phyloP scores from a whole-genome alignment of 257 asterid genomes.

The Solanum stenotomum region DNA sequence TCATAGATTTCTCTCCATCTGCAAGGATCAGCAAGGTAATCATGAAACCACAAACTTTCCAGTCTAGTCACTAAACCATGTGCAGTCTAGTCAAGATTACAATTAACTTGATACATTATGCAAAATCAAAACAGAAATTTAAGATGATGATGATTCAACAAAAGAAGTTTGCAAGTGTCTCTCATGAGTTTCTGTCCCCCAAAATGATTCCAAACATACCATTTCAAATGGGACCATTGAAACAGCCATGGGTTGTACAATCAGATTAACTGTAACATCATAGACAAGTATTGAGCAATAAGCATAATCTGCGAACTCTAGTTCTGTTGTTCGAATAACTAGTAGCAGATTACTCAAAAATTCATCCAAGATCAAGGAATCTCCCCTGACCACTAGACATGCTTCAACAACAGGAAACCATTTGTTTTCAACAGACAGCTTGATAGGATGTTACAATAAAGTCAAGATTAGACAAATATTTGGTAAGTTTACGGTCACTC shows the following conservation, averaged over 20 bases:
- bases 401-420: neutral
- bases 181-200: neutral
- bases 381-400: neutral
- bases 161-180: neutral
- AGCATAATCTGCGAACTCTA: neutral
- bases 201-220: neutral
- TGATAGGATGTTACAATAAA: neutral
- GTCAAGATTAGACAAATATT: neutral
- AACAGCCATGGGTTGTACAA: neutral
- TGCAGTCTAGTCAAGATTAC: neutral
- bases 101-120: neutral
- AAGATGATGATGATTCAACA: neutral
- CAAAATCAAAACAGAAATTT: neutral
- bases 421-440: neutral
- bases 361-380: neutral
- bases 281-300: neutral
- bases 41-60: neutral
- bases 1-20: conserved; percentile 46
- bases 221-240: neutral
- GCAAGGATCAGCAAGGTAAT: conserved; percentile 9
- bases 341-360: neutral
- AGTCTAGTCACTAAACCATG: neutral
- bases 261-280: neutral
- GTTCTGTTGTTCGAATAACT: neutral
- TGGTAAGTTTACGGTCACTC: neutral